phyloP scores from a whole-genome alignment of 2,329 filamentous ascomycete species.

The Diaporthe nobilis region DNA sequence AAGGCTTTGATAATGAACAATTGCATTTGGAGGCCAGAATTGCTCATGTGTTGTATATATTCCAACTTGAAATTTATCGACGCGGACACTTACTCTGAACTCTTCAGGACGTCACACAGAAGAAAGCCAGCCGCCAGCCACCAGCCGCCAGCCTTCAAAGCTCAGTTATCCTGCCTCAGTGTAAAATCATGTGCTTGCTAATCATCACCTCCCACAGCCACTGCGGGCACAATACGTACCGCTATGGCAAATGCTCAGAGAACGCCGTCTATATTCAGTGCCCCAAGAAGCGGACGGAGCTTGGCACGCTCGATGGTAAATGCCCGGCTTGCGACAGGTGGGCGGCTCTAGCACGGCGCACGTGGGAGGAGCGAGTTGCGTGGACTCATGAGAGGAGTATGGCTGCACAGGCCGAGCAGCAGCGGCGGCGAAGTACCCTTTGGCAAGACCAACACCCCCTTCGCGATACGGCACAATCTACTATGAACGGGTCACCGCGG shows the following conservation, averaged over 20 bases:
- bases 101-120: background rate
- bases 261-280: background rate
- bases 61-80: background rate
- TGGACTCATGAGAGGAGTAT: background rate
- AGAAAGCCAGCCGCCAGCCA: background rate
- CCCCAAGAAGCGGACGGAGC: background rate
- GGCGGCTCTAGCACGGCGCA: background rate
- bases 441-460: background rate
- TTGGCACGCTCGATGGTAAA: background rate
- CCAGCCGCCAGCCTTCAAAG: background rate
- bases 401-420: background rate
- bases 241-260: background rate
- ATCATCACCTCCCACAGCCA: background rate
- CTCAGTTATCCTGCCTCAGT: background rate
- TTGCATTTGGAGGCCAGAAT: too few species aligned
- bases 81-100: background rate
- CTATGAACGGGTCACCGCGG: background rate
- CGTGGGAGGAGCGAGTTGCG: background rate
- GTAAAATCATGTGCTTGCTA: background rate
- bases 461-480: background rate
- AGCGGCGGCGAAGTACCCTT: background rate
- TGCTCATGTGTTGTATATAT: background rate
- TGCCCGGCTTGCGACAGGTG: background rate
- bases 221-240: background rate
- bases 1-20: background rate